A percentile compares a stretch with the other conserved stretches of the same genome.
phyloP scores from a whole-genome alignment of 108 stramenopile species.

The Cyclotella baltica region DNA sequence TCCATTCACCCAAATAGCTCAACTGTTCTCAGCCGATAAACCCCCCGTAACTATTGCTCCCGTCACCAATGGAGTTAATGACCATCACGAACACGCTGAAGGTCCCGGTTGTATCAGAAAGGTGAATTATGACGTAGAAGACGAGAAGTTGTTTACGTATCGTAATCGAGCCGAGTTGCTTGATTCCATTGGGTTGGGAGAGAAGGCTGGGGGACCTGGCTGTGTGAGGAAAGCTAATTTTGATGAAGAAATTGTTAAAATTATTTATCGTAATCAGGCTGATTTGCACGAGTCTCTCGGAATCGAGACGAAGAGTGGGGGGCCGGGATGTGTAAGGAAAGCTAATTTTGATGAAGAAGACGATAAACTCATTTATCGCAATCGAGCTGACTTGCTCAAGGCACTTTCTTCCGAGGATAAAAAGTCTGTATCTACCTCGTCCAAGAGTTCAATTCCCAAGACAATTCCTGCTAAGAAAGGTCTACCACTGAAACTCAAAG shows the following conservation, averaged over 20 bases:
- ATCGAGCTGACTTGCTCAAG: not conserved
- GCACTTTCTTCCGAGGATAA: not conserved
- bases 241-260: not conserved
- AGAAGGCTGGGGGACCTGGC: not conserved
- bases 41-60: not conserved
- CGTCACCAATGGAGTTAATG: not conserved
- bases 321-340: not conserved
- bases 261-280: not conserved
- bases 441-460: no score
- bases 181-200: not conserved
- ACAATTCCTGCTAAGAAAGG: no score
- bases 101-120: not conserved
- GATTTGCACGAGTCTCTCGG: not conserved
- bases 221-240: not conserved
- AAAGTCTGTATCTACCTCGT: no score
- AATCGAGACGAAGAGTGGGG: not conserved
- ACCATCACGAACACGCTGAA: not conserved
- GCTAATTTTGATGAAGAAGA: not conserved
- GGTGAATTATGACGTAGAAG: no score
- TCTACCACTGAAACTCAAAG: no score
- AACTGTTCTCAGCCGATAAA: no score
- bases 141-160: no score
- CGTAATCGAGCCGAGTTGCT: not conserved
- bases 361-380: not conserved
- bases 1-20: not conserved